Evolutionary conservation across 2,329 filamentous ascomycete genomes (phyloP).

Genomic region (Cladosporium sp.): DNA sequence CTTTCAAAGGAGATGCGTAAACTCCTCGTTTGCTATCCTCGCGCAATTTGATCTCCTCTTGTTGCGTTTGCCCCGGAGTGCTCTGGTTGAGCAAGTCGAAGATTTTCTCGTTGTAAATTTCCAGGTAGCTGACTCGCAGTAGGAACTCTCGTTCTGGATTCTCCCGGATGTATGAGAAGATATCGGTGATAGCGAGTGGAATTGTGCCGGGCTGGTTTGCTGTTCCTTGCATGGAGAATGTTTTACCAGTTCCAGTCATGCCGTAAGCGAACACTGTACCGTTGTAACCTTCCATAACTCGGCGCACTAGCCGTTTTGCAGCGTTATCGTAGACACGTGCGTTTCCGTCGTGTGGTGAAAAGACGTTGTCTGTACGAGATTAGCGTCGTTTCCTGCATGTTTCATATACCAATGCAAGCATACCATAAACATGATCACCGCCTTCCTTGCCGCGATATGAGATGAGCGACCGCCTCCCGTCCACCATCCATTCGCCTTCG

Average conservation of each 20-base stretch:
- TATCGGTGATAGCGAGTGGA: constrained; percentile 93
- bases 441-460: constrained; percentile 83
- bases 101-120: constrained; percentile 98
- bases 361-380: constrained; percentile 75
- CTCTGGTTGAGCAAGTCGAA: constrained; percentile 81
- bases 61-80: constrained; percentile 55
- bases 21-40: constrained; percentile 96
- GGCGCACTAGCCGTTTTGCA: constrained; percentile 86
- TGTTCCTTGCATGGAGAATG: constrained; percentile 98
- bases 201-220: constrained; percentile 94
- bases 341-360: constrained; percentile 90
- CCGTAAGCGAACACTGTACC: constrained; percentile 98
- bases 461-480: constrained; percentile 75
- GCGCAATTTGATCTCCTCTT: constrained; percentile 94
- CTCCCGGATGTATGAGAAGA: constrained; percentile 97
- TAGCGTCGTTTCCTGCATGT: background rate
- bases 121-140: constrained; percentile 91
- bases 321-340: constrained; percentile 89
- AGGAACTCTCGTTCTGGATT: constrained; percentile 92
- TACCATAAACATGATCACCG: constrained; percentile 89
- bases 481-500: constrained; percentile 87
- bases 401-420: constrained; percentile 25
- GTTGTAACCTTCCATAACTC: constrained; percentile 99
- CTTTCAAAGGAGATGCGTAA: constrained; percentile 91
- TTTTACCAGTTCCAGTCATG: constrained; percentile 98